phyloP scores from a whole-genome alignment of 768 basidiomycete species.

The Mrakia gelida region DNA sequence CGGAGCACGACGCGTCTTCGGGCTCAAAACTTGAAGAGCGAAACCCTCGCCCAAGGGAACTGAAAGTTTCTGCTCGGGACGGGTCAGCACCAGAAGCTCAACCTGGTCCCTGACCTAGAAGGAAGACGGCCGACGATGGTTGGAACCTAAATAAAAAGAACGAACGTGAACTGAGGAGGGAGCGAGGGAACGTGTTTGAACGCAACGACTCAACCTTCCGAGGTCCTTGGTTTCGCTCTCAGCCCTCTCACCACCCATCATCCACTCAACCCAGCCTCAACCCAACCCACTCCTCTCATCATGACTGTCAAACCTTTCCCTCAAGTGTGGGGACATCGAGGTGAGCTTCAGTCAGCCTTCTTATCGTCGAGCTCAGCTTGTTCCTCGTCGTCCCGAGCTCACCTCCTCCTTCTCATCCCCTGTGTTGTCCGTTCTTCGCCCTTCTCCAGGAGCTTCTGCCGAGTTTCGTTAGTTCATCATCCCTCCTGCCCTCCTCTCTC shows the following conservation, averaged over 20 bases:
- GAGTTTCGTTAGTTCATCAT: constrained; percentile 24
- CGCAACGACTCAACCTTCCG: too few species aligned
- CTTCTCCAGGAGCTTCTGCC: constrained; percentile 22
- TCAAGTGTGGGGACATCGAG: constrained; percentile 17
- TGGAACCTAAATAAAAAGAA: too few species aligned
- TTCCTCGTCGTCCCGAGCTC: not conserved
- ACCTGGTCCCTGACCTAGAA: too few species aligned
- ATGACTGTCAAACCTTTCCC: not conserved
- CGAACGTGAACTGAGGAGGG: too few species aligned
- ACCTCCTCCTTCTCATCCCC: not conserved
- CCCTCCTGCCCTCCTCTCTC: not conserved
- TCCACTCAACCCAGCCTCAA: not conserved
- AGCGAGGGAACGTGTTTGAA: too few species aligned
- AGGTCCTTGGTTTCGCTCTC: not conserved
- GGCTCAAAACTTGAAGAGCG: too few species aligned
- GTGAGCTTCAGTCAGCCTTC: not conserved
- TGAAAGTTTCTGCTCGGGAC: too few species aligned
- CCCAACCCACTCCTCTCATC: not conserved
- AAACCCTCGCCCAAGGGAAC: too few species aligned
- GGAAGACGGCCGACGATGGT: too few species aligned
- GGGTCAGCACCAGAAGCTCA: too few species aligned
- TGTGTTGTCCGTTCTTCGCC: not conserved
- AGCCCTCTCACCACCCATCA: not conserved
- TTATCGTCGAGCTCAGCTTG: not conserved
- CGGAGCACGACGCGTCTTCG: too few species aligned